A percentile compares a stretch with the other conserved stretches of the same genome.
phyloP scores from a whole-genome alignment of 306 rosid genomes.

The Purshia tridentata region DNA sequence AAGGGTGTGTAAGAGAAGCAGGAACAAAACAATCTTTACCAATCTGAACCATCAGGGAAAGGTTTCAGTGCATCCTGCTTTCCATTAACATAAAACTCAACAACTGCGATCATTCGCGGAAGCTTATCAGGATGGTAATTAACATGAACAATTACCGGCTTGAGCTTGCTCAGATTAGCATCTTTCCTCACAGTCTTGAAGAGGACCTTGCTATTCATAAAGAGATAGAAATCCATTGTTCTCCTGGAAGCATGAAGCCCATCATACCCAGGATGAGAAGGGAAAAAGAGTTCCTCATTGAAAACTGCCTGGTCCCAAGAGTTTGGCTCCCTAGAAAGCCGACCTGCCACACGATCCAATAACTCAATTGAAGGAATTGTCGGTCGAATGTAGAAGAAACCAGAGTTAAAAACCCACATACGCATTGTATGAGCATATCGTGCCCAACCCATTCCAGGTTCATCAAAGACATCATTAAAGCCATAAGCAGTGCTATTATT shows the following conservation, averaged over 20 bases:
- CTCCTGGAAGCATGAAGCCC: slow-evolving; percentile 88
- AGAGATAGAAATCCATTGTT: slow-evolving; percentile 81
- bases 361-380: slow-evolving; percentile 88
- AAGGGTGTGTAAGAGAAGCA: slow-evolving; percentile 6
- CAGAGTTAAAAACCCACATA: slow-evolving; percentile 93
- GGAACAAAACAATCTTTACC: slow-evolving; percentile 29
- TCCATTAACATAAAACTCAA: slow-evolving; percentile 69
- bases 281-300: slow-evolving; percentile 86
- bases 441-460: slow-evolving; percentile 91
- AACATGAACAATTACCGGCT: slow-evolving; percentile 78
- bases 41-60: slow-evolving; percentile 84
- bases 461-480: slow-evolving; percentile 69
- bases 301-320: slow-evolving; percentile 98
- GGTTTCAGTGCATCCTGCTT: slow-evolving; percentile 68
- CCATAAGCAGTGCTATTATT: slow-evolving; percentile 82
- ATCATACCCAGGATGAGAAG: slow-evolving; percentile 73
- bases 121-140: slow-evolving; percentile 90
- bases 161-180: slow-evolving; percentile 56
- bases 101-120: slow-evolving; percentile 75
- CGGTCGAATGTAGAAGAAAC: slow-evolving; percentile 89
- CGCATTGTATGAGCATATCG: slow-evolving; percentile 87
- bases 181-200: slow-evolving; percentile 84
- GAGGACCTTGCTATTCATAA: slow-evolving; percentile 88
- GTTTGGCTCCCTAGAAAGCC: slow-evolving; percentile 57
- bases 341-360: slow-evolving; percentile 77